A percentile compares a stretch with the other conserved stretches of the same genome.
Conservation (phyloP, 306 rosid species). For the Quercus agrifolia region DNA sequence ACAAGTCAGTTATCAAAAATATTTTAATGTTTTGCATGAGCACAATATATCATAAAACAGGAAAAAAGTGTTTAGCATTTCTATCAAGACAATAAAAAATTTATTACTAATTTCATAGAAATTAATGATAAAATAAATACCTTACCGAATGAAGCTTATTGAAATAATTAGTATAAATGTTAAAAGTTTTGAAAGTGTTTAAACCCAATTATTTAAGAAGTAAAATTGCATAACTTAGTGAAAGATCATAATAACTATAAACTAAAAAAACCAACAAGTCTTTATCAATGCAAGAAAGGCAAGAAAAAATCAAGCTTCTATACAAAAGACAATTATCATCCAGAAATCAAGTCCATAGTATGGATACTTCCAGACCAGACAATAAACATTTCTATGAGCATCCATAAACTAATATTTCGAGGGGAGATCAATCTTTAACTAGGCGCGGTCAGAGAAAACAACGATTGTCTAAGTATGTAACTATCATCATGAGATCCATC, state of each 20-base stretch:
- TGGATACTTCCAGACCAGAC: neutral
- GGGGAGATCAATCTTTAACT: neutral
- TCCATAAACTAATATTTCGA: neutral
- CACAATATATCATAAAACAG: neutral
- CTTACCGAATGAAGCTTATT: neutral
- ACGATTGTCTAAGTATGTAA: neutral
- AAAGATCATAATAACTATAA: neutral
- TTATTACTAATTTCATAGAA: neutral
- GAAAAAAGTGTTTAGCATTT: neutral
- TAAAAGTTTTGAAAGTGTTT: neutral
- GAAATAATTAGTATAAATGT: neutral
- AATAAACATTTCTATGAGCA: neutral
- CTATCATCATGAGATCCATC: too few species aligned
- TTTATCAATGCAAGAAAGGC: neutral
- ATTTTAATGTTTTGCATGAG: neutral
- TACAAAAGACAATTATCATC: neutral
- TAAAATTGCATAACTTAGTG: neutral
- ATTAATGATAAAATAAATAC: neutral
- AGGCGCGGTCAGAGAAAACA: neutral
- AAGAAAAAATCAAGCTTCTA: neutral
- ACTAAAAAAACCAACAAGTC: neutral
- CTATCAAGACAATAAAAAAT: neutral
- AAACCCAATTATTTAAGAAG: neutral
- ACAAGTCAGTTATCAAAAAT: neutral
- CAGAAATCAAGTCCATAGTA: neutral